These are phyloP conservation scores for Amauroascus verrucosus DNA, from an alignment of 2,329 filamentous ascomycete genomes.

Conservation along the genomic window DNA sequence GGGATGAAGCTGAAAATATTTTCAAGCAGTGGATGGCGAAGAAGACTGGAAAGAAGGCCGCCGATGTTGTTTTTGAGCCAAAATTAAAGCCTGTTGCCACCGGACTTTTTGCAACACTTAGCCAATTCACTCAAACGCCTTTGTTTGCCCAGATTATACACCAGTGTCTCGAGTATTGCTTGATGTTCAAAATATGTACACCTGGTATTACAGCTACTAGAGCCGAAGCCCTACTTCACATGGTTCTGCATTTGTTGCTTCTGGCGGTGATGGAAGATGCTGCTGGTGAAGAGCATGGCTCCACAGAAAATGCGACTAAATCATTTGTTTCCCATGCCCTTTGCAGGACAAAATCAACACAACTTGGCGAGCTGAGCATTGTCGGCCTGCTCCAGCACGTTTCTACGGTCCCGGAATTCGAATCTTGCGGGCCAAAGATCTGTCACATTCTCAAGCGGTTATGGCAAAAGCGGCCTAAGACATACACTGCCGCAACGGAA, in stretches of 20 bases:
- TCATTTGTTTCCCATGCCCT: constrained; percentile 69
- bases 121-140: constrained; percentile 70
- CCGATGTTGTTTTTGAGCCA: constrained; percentile 87
- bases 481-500: constrained; percentile 59
- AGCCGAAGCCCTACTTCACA: constrained; percentile 82
- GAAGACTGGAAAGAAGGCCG: constrained; percentile 66
- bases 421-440: constrained; percentile 75
- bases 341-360: constrained; percentile 46
- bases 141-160: constrained; percentile 86
- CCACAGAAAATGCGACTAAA: constrained; percentile 34
- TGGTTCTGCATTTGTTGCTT: constrained; percentile 76
- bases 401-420: constrained; percentile 60
- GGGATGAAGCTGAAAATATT: constrained; percentile 84
- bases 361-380: constrained; percentile 38
- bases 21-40: constrained; percentile 82
- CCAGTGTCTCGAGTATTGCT: constrained; percentile 72
- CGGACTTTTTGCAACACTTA: constrained; percentile 65
- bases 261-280: constrained; percentile 78
- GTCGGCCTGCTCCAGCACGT: constrained; percentile 45
- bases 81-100: constrained; percentile 64
- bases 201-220: constrained; percentile 69
- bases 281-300: constrained; percentile 44
- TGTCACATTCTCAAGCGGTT: constrained; percentile 72
- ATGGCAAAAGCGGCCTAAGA: constrained; percentile 66
- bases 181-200: constrained; percentile 58